Evolutionary conservation across 2,329 filamentous ascomycete species (phyloP).

Genomic region (Hypoxylon sp.): DNA sequence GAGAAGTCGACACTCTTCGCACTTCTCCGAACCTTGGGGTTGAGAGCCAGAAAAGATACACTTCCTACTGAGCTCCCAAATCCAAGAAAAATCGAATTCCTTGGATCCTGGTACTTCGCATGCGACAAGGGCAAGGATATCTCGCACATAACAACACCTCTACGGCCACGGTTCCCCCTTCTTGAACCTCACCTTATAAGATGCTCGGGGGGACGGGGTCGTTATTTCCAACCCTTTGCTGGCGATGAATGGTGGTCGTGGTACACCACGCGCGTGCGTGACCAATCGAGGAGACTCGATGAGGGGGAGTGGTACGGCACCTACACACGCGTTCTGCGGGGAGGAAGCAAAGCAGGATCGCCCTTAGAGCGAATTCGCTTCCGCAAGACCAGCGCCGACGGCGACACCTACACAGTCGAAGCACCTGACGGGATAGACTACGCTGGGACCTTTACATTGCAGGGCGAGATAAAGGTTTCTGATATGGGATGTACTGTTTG

Average conservation of each 20-base stretch:
- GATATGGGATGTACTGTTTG: slow-evolving; percentile 22
- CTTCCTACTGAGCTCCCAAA: slow-evolving; percentile 22
- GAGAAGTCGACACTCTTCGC: slow-evolving; percentile 1
- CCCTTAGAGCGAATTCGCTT: slow-evolving; percentile 35
- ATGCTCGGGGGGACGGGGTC: slow-evolving; percentile 12
- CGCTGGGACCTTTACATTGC: slow-evolving; percentile 25
- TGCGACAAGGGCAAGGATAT: neutral
- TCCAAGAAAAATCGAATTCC: slow-evolving; percentile 37
- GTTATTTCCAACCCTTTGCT: slow-evolving; percentile 42
- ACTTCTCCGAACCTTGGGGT: neutral
- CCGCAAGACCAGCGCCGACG: slow-evolving; percentile 23
- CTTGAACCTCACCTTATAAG: slow-evolving; percentile 26
- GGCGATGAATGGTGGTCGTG: slow-evolving; percentile 45
- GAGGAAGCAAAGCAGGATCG: slow-evolving; percentile 11
- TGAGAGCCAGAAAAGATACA: neutral
- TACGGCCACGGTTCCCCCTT: slow-evolving; percentile 40
- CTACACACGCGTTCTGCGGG: slow-evolving; percentile 21
- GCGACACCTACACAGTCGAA: slow-evolving; percentile 33
- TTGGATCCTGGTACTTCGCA: slow-evolving; percentile 36
- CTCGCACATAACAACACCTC: slow-evolving; percentile 8
- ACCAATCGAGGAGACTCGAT: slow-evolving; percentile 31
- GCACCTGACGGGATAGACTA: slow-evolving; percentile 26
- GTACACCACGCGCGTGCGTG: slow-evolving; percentile 43
- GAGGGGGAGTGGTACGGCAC: slow-evolving; percentile 43
- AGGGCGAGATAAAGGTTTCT: slow-evolving; percentile 31